Conservation (phyloP, 805 yeast genomes). For the Myxozyma lipomycoides region DNA sequence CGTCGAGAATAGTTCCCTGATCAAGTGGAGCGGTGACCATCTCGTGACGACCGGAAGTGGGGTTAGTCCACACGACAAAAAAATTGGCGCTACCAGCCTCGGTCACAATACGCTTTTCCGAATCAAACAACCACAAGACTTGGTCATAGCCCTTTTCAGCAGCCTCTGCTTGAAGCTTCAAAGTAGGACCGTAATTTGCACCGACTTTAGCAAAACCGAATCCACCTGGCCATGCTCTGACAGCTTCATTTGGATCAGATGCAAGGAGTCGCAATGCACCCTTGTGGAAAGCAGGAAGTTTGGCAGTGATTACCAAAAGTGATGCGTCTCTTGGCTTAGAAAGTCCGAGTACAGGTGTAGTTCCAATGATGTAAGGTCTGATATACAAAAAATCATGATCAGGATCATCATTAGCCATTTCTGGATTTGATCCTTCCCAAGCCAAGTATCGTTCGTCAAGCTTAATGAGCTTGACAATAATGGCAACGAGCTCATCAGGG, state of each 20-base stretch:
- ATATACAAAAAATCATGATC: constrained; percentile 43
- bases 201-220: constrained; percentile 52
- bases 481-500: constrained; percentile 44
- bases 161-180: constrained; percentile 46
- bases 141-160: constrained; percentile 48
- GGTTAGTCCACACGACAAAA: constrained; percentile 43
- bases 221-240: constrained; percentile 59
- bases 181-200: constrained; percentile 54
- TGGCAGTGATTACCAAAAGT: constrained; percentile 45
- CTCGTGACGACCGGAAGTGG: constrained; percentile 41
- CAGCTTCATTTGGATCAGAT: constrained; percentile 44
- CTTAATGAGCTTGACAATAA: constrained; percentile 43
- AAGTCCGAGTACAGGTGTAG: constrained; percentile 48
- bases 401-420: constrained; percentile 35
- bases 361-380: constrained; percentile 52
- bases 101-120: constrained; percentile 49
- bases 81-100: constrained; percentile 57
- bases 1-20: constrained; percentile 50
- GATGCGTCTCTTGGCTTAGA: constrained; percentile 45
- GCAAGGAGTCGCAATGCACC: constrained; percentile 51
- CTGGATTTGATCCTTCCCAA: constrained; percentile 20
- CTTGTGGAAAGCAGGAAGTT: constrained; percentile 45
- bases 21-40: constrained; percentile 51
- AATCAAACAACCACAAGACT: constrained; percentile 50
- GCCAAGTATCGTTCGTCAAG: constrained; percentile 47